Evolutionary conservation across 352 stramenopile genomes (phyloP), one percentile per base, ranked within the genome.

Genomic region (Paralagenidium karlingii): DNA sequence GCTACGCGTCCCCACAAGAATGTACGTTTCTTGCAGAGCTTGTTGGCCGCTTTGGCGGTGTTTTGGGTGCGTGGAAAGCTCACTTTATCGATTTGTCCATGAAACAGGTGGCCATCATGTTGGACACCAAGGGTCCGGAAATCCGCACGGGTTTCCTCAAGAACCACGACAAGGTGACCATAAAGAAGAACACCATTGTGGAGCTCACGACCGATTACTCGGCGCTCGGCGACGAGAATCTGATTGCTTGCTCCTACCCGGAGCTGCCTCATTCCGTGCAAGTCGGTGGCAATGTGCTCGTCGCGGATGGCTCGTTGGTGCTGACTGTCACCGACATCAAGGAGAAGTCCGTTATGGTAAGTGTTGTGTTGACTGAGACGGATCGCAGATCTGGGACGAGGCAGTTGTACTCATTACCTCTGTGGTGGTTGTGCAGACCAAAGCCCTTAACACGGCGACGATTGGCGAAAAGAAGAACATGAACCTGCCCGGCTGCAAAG

Each of bases 121-220:
- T 99, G 47, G 96, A 99, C 69, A 98, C 92, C 16, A 95, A 97
- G 44, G 94, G 94, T 28, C 94, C 94, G 2, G 92, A 98, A 65
- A 96, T 98, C 55, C 86, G 94, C 38, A 96, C 86, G 36, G 93
- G 94, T 30, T 93, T 89, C 40, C 54, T 78, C 33, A 40, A 50
- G 42, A 69, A 68, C 51, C 55, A 67, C 37, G 61, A 67, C 53
- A 83, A 82, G 50, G 47, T 74, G 19, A 59, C 46, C 12, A 84
- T 84, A 52, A 42, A 63, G 36, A 80, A 82, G 47, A 67, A 60
- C 43, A 60, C 42, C n/a, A 53, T 68, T 7, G 34, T 84, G 12
- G 70, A 84, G 51, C 61, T 73, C 22, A 84, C 70, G 7, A 82
- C 57, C 39, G 57, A 68, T 47, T 87, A 90, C 45, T 58, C 71